These are phyloP conservation scores for Candida tammaniensis DNA, from an alignment of 805 yeast genomes.

Conservation along the genomic window DNA sequence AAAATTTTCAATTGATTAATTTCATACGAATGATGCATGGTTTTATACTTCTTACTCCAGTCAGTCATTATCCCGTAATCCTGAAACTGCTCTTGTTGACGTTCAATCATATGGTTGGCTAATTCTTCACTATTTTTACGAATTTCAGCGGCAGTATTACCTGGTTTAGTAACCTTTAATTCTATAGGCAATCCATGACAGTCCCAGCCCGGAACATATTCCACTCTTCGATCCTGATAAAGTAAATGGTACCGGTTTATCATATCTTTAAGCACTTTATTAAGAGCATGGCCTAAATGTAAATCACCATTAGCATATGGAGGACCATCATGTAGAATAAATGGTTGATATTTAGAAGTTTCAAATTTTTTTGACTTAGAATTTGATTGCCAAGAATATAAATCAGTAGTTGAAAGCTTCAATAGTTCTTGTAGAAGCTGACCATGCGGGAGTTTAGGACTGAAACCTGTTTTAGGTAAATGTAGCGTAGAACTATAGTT, in stretches of 20 bases:
- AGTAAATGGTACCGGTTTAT: conserved; percentile 69
- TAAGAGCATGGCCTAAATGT: conserved; percentile 89
- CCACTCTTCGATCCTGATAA: conserved; percentile 54
- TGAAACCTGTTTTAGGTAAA: conserved; percentile 64
- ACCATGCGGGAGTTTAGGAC: conserved; percentile 52
- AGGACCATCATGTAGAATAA: conserved; percentile 92
- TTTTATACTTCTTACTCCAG: conserved; percentile 69
- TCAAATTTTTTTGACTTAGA: neutral
- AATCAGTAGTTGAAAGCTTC: conserved; percentile 52
- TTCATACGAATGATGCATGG: conserved; percentile 72
- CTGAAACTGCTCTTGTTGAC: conserved; percentile 63
- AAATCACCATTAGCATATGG: conserved; percentile 97
- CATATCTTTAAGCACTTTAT: conserved; percentile 85
- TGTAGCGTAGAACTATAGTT: conserved; percentile 50
- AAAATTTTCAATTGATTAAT: conserved; percentile 72
- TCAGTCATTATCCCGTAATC: conserved; percentile 81
- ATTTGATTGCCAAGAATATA: conserved; percentile 59
- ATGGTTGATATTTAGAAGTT: conserved; percentile 36
- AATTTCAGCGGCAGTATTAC: conserved; percentile 42
- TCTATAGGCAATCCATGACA: conserved; percentile 98
- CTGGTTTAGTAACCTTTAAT: conserved; percentile 58
- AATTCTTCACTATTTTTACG: conserved; percentile 64
- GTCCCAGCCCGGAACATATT: conserved; percentile 95
- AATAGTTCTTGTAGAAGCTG: conserved; percentile 33
- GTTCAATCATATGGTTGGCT: conserved; percentile 64